Evolutionary conservation across 2,329 filamentous ascomycete genomes (phyloP), one percentile per base, ranked within the genome.

Genomic region (Aureobasidium sp.): DNA sequence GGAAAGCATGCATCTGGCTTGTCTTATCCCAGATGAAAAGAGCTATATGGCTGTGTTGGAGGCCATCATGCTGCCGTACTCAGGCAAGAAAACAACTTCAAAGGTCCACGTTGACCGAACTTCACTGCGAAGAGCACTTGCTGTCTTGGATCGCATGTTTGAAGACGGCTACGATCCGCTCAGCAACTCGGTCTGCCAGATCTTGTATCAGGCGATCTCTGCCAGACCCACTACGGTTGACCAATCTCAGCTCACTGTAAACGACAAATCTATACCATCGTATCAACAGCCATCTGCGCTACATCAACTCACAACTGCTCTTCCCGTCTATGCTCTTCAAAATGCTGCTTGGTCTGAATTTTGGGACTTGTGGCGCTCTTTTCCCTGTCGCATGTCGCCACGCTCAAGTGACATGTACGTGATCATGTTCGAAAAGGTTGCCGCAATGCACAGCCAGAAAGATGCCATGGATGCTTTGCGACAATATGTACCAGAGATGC

Each of bases 401-500:
- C 82, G 86, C 23, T 79, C 81, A 0, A 68, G 75, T n/a, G 69
- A 70, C 17, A 76, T 87, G 65, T 90, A 89, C 68, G 71, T 74
- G 3, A 73, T 80, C 37, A 74, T 85, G 29, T 87, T 84, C 68
- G 66, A 71, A 15, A 69, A 76, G 32, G 77, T 85, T 59, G 79
- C 80, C 0, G 69, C 74, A 5, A 78, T 79, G 0, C 53, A 61
- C 17, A 59, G 46, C 20, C 56, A 34, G 17, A 67, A 72, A 0
- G 74, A 82, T 64, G 85, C 77, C 70, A 77, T 72, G 59, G 76
- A 77, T 63, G 79, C 76, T 26, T 73, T 83, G 64, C 79, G 78
- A n/a, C 79, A 75, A 64, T 82, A 81, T 69, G 77, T 83, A n/a
- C 77, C 79, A 2, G 84, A 87, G 68, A 86, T 89, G 82, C 65